Evolutionary conservation across 2,329 filamentous ascomycete genomes (phyloP).

Genomic region (Ceratocystis papillata): DNA sequence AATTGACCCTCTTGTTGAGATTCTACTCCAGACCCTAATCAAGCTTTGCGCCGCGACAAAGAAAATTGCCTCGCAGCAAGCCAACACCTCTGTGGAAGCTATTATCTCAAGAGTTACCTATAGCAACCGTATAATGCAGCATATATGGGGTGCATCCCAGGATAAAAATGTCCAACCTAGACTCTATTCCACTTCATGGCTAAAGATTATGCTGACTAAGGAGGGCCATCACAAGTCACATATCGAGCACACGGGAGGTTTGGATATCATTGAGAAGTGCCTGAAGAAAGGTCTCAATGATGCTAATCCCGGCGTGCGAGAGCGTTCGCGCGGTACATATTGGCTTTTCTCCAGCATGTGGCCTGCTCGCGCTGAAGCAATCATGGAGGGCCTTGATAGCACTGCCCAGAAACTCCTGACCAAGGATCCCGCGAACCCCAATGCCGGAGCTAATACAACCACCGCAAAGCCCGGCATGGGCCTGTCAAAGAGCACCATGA

Average conservation of each 20-base stretch:
- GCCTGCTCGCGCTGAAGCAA: slow-evolving; percentile 63
- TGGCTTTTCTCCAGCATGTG: slow-evolving; percentile 74
- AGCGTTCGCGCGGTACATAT: slow-evolving; percentile 73
- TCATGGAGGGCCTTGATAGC: slow-evolving; percentile 66
- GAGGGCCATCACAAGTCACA: slow-evolving; percentile 68
- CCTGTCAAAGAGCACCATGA: slow-evolving; percentile 52
- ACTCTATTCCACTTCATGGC: slow-evolving; percentile 67
- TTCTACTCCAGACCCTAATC: slow-evolving; percentile 78
- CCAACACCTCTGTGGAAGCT: slow-evolving; percentile 67
- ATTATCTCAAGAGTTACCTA: slow-evolving; percentile 74
- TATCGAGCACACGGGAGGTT: slow-evolving; percentile 71
- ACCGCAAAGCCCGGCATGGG: slow-evolving; percentile 47
- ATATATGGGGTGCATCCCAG: slow-evolving; percentile 68
- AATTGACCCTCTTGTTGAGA: slow-evolving; percentile 80
- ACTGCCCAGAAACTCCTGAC: slow-evolving; percentile 71
- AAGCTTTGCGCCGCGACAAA: slow-evolving; percentile 86
- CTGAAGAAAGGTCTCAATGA: slow-evolving; percentile 83
- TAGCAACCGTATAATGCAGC: slow-evolving; percentile 69
- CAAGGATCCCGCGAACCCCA: slow-evolving; percentile 74
- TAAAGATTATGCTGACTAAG: slow-evolving; percentile 69
- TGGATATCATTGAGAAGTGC: slow-evolving; percentile 76
- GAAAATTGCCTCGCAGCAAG: slow-evolving; percentile 79
- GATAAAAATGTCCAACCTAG: slow-evolving; percentile 91
- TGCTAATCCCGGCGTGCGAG: slow-evolving; percentile 79
- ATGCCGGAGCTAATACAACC: slow-evolving; percentile 44